Base-by-base conservation (phyloP, 2,329 filamentous ascomycete species). In the Exophiala oligosperma region DNA sequence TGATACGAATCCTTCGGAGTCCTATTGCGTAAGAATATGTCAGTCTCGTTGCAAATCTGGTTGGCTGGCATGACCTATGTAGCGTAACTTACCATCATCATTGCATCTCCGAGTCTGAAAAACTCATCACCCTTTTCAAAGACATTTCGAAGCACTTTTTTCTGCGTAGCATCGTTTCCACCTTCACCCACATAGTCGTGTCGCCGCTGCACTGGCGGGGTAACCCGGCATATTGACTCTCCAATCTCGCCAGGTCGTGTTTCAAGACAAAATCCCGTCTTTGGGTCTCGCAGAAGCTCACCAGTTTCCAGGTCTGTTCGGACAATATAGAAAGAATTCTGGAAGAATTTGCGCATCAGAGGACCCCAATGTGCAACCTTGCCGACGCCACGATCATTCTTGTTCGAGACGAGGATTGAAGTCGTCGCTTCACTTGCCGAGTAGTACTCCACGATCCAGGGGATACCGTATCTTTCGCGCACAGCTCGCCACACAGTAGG, bases 71-170 rank as follows among this genome's bases (percentile, higher is more conserved):
- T 28, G 4, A 28, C 7, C 26, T 28, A 7, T 7, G 26, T 4
- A 4, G 26, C 26, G 26, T 28, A 17, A 57, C 60, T 62, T 54
- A 62, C 60, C 9, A 60, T 62, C 40, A 55, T 81, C 37, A 94
- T 76, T 17, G 94, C 80, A 68, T 96, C 91, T n/a, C 91, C 91
- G 0, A 90, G 88, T 29, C 90, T 84, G 78, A 91, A 94, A 79
- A 85, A 96, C 0, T 84, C 87, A 67, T 96, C 91, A 11, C 88
- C 91, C 67, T 87, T 87, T 57, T 74, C 76, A 61, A 94, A 83
- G 2, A 94, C 89, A 66, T 88, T 77, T 5, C 87, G 82, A 59
- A 94, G 72, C 41, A 95, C 81, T 74, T 96, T 96, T 63, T 83
- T 80, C 35, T 83, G 75, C 0, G 88, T 90, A 0, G 91, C 90